Base-by-base conservation (phyloP, 352 stramenopile species). In the Globisporangium solare region DNA sequence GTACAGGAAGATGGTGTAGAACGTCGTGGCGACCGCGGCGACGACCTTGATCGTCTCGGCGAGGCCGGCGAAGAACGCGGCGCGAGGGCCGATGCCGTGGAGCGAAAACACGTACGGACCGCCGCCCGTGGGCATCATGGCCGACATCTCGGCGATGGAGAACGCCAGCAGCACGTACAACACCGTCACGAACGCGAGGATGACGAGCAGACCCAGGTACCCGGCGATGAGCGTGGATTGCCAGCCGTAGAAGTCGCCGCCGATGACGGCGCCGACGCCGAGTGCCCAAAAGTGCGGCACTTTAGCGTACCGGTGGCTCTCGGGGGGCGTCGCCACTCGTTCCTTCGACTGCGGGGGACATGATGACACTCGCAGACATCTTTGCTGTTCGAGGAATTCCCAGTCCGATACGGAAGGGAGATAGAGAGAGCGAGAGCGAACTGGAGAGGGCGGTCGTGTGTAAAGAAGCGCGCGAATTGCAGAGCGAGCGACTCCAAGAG, bases 241-340 rank as follows among this genome's bases (percentile, higher is more conserved):
- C 79, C 79, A 90, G 56, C 79, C 79, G 54, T 83, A 90, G 57
- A 86, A 90, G 50, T 90, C 72, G 32, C 79, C 79, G 40, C 67
- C 75, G 56, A 90, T 83, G 57, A 89, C 79, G 32, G 79, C 69
- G 52, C 79, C 79, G 42, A 89, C 74, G 21, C 74, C 79, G 17
- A 90, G 59, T 15, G 79, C 77, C 77, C 79, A 90, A 39, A 90
- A 65, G 24, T 88, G 79, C 49, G 77, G 77, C 5, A 59, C 71
- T 61, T 67, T 71, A 24, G 79, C 79, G 58, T 85, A 88, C 56
- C 79, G 79, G 47, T 87, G 74, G 24, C 56, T 47, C 10, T 35
- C 27, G 3, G 27, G n/a, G 27, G 27, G 27, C 7, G 27, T 3
- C 58, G 61, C 17, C 63, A 53, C 6, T 70, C 62, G 35, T 68